These are phyloP conservation scores for Chalaropsis ovoidea DNA, from an alignment of 2,329 filamentous ascomycete genomes.

Conservation along the genomic window DNA sequence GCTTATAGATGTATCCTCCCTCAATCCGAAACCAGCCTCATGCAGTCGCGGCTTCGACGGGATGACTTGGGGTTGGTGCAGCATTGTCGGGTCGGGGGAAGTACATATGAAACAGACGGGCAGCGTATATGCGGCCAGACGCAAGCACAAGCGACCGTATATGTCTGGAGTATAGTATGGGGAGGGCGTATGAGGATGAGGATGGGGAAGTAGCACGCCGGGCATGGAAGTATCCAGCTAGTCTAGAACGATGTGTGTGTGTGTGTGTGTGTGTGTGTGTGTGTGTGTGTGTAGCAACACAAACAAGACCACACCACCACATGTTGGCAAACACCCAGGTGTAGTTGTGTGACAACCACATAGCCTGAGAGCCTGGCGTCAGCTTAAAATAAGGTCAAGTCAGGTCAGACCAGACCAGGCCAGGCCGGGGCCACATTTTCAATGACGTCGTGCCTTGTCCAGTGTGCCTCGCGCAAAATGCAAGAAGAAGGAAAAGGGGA, in stretches of 20 bases:
- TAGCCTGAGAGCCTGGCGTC: neutral
- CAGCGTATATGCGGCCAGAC: conserved; percentile 4
- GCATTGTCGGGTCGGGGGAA: neutral
- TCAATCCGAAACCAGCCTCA: no score
- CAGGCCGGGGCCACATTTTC: neutral
- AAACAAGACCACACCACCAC: neutral
- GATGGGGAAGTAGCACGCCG: no score
- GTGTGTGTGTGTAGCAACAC: no score
- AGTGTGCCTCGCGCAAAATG: no score
- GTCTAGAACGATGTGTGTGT: no score
- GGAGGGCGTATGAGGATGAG: no score
- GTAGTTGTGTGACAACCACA: neutral
- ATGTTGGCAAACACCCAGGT: neutral
- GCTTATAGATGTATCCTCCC: no score
- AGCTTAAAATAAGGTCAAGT: neutral
- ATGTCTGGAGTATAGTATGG: neutral
- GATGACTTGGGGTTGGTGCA: neutral
- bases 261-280: no score
- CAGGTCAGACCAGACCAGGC: neutral
- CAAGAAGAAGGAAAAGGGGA: no score
- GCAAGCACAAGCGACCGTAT: neutral
- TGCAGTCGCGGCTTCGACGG: neutral
- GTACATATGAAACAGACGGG: neutral
- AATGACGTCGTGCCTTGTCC: no score
- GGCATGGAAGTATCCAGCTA: no score